Evolutionary conservation across 129 eudicot genomes (phyloP).

Genomic region (Pulicaria dysenterica): DNA sequence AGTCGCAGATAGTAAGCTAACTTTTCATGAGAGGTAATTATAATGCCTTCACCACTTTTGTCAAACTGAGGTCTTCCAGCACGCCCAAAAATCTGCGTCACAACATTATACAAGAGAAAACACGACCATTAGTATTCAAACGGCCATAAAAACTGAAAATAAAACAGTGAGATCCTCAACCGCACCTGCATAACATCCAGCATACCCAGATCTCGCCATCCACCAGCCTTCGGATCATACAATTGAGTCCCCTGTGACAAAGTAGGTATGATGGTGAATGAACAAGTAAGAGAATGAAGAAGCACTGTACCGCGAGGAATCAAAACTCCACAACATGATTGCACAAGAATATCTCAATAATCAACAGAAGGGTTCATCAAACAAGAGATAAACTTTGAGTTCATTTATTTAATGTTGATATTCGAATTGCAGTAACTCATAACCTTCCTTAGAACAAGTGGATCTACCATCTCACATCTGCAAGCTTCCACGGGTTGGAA

Average conservation of each 20-base stretch:
- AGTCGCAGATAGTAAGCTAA: constrained; percentile 90
- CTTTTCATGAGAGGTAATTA: constrained; percentile 91
- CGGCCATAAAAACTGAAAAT: constrained; percentile 17
- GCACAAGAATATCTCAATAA: not conserved
- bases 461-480: constrained; percentile 1
- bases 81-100: constrained; percentile 90
- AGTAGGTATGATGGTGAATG: constrained; percentile 28
- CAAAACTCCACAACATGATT: constrained; percentile 10
- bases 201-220: constrained; percentile 99
- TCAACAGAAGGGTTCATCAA: not conserved
- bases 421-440: not conserved
- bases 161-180: constrained; percentile 13
- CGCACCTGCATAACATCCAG: constrained; percentile 99
- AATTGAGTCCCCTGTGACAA: constrained; percentile 84
- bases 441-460: constrained; percentile 7
- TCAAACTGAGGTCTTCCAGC: constrained; percentile 99
- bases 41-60: constrained; percentile 99
- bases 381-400: not conserved
- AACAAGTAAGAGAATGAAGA: constrained; percentile 19
- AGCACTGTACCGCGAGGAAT: constrained; percentile 1
- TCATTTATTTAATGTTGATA: constrained; percentile 11
- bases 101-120: not conserved
- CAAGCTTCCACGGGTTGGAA: constrained; percentile 4
- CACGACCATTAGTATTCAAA: constrained; percentile 30
- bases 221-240: constrained; percentile 99